Evolutionary conservation across 2,329 filamentous ascomycete species (phyloP).

Genomic region (Aspergillus viridinutans): DNA sequence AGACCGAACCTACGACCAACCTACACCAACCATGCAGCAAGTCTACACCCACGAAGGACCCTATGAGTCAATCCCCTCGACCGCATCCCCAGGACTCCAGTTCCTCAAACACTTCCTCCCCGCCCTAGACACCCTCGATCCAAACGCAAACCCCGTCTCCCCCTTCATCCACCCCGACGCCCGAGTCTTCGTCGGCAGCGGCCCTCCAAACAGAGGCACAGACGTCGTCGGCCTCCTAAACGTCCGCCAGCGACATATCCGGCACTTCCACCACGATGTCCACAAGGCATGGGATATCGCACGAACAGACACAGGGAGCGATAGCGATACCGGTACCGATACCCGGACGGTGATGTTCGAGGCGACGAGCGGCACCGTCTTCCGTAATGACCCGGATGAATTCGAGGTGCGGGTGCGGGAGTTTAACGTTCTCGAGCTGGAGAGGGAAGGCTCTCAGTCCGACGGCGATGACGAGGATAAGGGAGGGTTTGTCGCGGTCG

Average conservation of each 20-base stretch:
- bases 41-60: constrained; percentile 16
- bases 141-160: constrained; percentile 1
- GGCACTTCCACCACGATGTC: constrained; percentile 12
- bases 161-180: constrained; percentile 16
- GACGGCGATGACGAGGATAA: not conserved
- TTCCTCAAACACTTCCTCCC: constrained; percentile 20
- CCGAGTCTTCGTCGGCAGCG: constrained; percentile 13
- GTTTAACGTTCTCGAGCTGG: constrained; percentile 18
- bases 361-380: constrained; percentile 14
- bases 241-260: constrained; percentile 13
- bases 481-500: constrained; percentile 10
- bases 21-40: not conserved
- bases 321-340: not conserved
- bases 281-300: constrained; percentile 21
- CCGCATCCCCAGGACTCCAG: constrained; percentile 14
- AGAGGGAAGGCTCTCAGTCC: not conserved
- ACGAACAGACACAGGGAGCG: not conserved
- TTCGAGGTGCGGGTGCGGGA: constrained; percentile 14
- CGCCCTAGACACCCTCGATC: constrained; percentile 13
- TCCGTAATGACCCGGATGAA: constrained; percentile 19
- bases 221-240: constrained; percentile 12
- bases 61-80: constrained; percentile 14
- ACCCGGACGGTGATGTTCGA: constrained; percentile 20
- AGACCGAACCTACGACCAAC: not conserved
- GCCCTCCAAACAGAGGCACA: constrained; percentile 9